Conservation (phyloP, 2,329 filamentous ascomycete genomes). For the Diplodia scrobiculata region DNA sequence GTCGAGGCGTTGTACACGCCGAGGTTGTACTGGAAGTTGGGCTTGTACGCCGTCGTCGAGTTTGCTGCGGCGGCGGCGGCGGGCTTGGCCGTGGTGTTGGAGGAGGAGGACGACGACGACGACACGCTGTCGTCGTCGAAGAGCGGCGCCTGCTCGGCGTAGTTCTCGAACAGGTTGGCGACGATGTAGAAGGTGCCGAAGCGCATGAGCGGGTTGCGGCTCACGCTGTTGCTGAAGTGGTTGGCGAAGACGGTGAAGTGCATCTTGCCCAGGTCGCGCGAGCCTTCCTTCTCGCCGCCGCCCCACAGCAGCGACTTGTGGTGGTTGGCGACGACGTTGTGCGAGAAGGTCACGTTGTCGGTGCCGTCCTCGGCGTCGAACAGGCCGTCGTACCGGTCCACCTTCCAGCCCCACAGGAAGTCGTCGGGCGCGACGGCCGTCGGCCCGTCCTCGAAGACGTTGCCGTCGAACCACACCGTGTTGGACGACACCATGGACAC, state of each 20-base stretch:
- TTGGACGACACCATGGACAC: slow-evolving; percentile 18
- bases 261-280: slow-evolving; percentile 22
- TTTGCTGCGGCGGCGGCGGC: neutral
- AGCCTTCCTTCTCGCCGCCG: slow-evolving; percentile 22
- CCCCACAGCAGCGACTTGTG: slow-evolving; percentile 25
- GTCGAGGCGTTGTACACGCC: slow-evolving; percentile 19
- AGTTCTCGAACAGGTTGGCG: slow-evolving; percentile 20
- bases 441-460: slow-evolving; percentile 23
- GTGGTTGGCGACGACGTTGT: slow-evolving; percentile 27
- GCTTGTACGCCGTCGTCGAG: neutral
- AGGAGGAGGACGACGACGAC: neutral
- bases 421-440: slow-evolving; percentile 13
- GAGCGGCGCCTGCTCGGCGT: slow-evolving; percentile 10
- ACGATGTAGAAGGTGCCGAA: slow-evolving; percentile 28
- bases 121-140: neutral
- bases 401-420: slow-evolving; percentile 15
- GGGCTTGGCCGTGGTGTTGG: neutral
- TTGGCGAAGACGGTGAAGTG: slow-evolving; percentile 22
- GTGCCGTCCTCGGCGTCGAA: slow-evolving; percentile 27
- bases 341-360: slow-evolving; percentile 23
- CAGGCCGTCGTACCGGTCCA: slow-evolving; percentile 25
- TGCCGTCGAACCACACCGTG: slow-evolving; percentile 24
- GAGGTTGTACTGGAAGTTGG: slow-evolving; percentile 19
- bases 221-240: slow-evolving; percentile 20
- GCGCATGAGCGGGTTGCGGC: slow-evolving; percentile 25